Evolutionary conservation across 23 red algal species (phyloP).

Genomic region (Gracilaria vermiculophylla): DNA sequence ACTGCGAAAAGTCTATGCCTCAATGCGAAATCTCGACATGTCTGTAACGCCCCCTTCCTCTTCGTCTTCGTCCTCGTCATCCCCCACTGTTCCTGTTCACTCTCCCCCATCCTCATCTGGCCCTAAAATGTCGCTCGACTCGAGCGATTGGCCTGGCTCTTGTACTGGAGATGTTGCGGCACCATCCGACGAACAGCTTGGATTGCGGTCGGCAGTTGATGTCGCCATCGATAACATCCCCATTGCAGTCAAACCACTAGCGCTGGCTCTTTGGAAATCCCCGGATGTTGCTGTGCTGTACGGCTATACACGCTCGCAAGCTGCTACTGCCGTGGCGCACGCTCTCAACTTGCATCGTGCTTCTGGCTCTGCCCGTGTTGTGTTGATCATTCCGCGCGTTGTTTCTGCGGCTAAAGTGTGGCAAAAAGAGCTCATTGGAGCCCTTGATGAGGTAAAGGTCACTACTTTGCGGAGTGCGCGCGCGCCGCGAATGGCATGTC

Average conservation of each 20-base stretch:
- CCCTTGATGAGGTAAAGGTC: conserved; percentile 7
- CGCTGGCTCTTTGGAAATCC: not conserved
- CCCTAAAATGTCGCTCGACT: not conserved
- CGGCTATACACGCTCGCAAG: not conserved
- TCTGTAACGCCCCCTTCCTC: not conserved
- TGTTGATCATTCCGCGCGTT: conserved; percentile 19
- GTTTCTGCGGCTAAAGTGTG: not conserved
- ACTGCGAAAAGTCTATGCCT: not conserved
- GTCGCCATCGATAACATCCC: conserved; percentile 8
- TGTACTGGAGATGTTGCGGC: not conserved
- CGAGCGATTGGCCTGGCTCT: not conserved
- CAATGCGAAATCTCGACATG: not conserved
- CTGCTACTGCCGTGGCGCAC: conserved; percentile 6
- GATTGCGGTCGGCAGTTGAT: not conserved
- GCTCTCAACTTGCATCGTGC: conserved; percentile 19
- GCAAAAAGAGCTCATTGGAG: not conserved
- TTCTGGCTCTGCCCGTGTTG: not conserved
- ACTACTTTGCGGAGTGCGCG: conserved; percentile 8
- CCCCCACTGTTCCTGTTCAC: not conserved
- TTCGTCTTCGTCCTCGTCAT: not conserved
- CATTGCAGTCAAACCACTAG: not conserved
- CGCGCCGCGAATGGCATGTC: not conserved
- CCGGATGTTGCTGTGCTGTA: not conserved
- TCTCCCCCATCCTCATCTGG: not conserved
- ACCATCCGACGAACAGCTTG: conserved; percentile 23